Percentiles rank a stretch among this genome's conserved stretches.
These are phyloP conservation scores for Acanthamoeba royreba DNA, from an alignment of 208 protist species.

Conservation along the genomic window DNA sequence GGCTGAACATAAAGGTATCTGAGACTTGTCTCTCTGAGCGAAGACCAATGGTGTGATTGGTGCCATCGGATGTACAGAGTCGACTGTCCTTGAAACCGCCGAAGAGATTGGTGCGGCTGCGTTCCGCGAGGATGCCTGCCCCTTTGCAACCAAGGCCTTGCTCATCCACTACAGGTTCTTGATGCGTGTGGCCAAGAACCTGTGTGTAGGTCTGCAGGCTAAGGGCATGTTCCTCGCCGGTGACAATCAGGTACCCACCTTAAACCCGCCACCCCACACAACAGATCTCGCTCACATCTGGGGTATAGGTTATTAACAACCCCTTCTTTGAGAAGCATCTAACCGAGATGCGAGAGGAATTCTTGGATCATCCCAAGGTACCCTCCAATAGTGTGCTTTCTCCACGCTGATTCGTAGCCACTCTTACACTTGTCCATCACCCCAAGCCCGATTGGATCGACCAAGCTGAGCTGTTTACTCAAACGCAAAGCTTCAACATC, in stretches of 20 bases:
- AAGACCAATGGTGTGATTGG: neutral
- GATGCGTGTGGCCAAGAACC: slow-evolving; percentile 29
- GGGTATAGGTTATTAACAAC: neutral
- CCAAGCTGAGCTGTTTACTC: slow-evolving; percentile 8
- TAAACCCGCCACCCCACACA: neutral
- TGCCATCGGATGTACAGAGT: neutral
- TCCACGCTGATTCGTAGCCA: too few species aligned
- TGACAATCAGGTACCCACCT: neutral
- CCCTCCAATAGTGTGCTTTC: too few species aligned
- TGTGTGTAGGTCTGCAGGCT: slow-evolving; percentile 16
- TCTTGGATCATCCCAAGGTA: slow-evolving; percentile 39
- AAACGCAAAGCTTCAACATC: slow-evolving; percentile 23
- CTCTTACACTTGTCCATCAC: too few species aligned
- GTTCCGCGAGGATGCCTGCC: neutral
- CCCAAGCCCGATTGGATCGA: slow-evolving; percentile 28
- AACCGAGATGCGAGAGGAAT: neutral
- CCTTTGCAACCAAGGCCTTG: neutral
- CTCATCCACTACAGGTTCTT: slow-evolving; percentile 44
- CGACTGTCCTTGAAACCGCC: neutral
- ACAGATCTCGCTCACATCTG: neutral
- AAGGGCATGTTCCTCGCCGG: slow-evolving; percentile 38
- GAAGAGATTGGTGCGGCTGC: neutral
- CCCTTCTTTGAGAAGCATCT: slow-evolving; percentile 42
- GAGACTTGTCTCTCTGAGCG: neutral
- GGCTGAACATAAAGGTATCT: neutral